Evolutionary conservation across 805 yeast species (phyloP), one percentile per base, ranked within the genome.

Genomic region (Diddensiella transvaalensis): DNA sequence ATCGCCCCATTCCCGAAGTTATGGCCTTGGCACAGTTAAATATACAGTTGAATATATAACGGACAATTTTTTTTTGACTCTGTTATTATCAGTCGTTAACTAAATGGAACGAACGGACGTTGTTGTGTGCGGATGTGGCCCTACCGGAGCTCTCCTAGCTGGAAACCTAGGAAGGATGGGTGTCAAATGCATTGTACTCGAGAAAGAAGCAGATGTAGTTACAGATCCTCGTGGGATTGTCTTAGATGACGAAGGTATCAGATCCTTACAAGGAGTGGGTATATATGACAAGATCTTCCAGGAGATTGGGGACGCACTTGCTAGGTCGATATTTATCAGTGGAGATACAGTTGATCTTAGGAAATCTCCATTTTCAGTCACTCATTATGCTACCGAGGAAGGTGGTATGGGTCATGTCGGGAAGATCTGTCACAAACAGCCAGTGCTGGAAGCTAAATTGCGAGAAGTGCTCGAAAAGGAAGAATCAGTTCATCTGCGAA

Each of bases 211-310:
- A 8, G 42, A 39, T 13, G 19, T 39, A 15, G 42, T 39, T 11
- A 39, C 42, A 22, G 42, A 39, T 18, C 42, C 42, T 21, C 32
- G 42, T 15, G 42, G 42, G 22, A 39, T 39, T 6, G 42, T 39
- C 10, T 22, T 39, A 11, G 42, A 39, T 22, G 42, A 39, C 11
- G 42, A 39, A 11, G 42, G 42, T 8, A 39, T 39, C 32, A n/a
- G 42, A 19, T 6, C 6, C 29, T n/a, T 22, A 11, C 42, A 39
- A 22, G 42, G 29, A 10, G n/a, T 18, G 11, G 42, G 42, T 15
- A 39, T 17, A 10, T 39, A 39, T 39, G 15, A 39, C 8, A 15
- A 21, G 19, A 13, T 39, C n/a, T 39, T 39, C 19, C 5, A 11
- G 11, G 42, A 39, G 19, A 39, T 39, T 39, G 42, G 42, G 11